phyloP scores from a whole-genome alignment of 1,284 basidiomycete species.

The Cryptococcus sp. region DNA sequence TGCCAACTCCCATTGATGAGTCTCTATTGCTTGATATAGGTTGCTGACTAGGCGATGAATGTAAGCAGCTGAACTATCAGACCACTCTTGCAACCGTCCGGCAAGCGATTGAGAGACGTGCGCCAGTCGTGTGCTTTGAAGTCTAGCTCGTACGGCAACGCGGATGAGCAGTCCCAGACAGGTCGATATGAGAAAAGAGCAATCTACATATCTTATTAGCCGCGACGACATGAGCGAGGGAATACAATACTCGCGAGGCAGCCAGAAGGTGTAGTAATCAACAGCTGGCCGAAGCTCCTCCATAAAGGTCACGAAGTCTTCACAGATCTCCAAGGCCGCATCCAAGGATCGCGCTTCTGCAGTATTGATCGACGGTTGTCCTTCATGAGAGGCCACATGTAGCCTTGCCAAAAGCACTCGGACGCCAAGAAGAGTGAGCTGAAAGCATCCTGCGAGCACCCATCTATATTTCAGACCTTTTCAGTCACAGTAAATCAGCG shows the following conservation, averaged over 20 bases:
- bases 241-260: conserved; percentile 6
- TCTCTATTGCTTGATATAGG: background rate
- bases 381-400: conserved; percentile 6
- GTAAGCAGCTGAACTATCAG: background rate
- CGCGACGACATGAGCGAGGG: no score
- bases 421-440: conserved; percentile 8
- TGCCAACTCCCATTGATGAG: conserved; percentile 8
- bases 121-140: background rate
- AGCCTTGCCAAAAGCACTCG: conserved; percentile 6
- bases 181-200: conserved; percentile 11
- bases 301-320: conserved; percentile 9
- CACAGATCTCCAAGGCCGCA: conserved; percentile 2
- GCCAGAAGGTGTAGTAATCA: conserved; percentile 7
- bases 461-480: background rate
- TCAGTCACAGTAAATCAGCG: background rate
- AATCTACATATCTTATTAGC: conserved; percentile 2
- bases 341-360: conserved; percentile 5
- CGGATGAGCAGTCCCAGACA: conserved; percentile 8
- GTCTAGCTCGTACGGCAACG: conserved; percentile 1
- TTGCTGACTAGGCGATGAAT: conserved; percentile 1
- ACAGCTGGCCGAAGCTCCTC: conserved; percentile 4
- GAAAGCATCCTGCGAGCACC: conserved; percentile 5
- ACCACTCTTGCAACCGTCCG: background rate
- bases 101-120: background rate
- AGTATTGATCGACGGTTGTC: background rate